Conservation (phyloP, 306 rosid genomes). For the Carpinus fangiana region DNA sequence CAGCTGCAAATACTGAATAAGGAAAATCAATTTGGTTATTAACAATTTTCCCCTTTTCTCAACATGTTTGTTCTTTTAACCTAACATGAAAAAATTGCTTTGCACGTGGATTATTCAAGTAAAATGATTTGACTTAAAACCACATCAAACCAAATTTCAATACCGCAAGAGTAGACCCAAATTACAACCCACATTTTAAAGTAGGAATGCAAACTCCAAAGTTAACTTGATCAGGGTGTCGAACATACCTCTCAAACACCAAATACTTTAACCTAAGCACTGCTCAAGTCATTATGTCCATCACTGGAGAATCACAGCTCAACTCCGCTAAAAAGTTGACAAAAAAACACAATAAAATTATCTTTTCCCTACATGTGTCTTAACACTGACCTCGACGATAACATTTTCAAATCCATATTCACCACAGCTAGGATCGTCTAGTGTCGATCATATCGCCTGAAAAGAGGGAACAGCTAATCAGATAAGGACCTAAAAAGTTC, state of each 20-base stretch:
- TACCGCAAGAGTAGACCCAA: constrained; percentile 22
- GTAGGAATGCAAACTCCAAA: constrained; percentile 6
- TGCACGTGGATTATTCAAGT: neutral
- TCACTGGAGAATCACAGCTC: constrained; percentile 36
- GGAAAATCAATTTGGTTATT: neutral
- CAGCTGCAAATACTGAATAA: neutral
- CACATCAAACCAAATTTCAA: constrained; percentile 4
- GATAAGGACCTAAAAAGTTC: neutral
- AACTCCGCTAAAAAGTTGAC: constrained; percentile 20
- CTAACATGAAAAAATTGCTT: neutral
- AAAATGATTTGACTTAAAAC: neutral
- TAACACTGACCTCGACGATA: constrained; percentile 48
- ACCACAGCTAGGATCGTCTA: constrained; percentile 37
- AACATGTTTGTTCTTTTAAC: too few relatives aligned
- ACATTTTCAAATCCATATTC: constrained; percentile 33
- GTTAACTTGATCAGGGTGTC: constrained; percentile 25
- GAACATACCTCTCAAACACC: constrained; percentile 50
- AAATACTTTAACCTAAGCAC: constrained; percentile 47
- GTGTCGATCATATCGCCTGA: constrained; percentile 86
- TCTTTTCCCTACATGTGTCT: constrained; percentile 44
- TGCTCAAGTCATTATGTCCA: constrained; percentile 42
- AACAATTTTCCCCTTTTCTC: neutral
- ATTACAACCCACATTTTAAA: constrained; percentile 38
- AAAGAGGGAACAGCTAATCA: constrained; percentile 12
- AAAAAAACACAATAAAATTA: constrained; percentile 37